Percentiles rank a stretch among this genome's conserved stretches.
phyloP scores from a whole-genome alignment of 2,329 filamentous ascomycete genomes.

The Emergomyces pasteurianus region DNA sequence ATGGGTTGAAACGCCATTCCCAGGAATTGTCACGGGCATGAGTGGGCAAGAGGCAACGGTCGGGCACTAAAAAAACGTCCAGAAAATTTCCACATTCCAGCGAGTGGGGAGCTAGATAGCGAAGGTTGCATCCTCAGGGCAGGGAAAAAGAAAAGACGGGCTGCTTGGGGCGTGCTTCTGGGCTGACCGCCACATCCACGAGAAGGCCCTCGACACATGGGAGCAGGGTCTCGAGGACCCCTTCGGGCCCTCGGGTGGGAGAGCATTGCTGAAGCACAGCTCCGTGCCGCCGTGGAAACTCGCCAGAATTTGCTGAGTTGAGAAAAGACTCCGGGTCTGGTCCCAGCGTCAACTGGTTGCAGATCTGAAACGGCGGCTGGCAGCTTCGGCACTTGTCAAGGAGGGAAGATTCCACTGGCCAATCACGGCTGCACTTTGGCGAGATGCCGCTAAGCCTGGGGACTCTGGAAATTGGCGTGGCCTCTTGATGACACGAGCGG shows the following conservation, averaged over 20 bases:
- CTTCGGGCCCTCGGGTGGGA: background rate
- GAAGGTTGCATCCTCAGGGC: background rate
- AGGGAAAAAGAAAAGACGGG: background rate
- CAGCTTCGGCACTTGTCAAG: background rate
- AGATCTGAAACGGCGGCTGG: slow-evolving; percentile 6
- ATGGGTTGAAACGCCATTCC: background rate
- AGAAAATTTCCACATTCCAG: background rate
- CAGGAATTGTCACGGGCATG: background rate
- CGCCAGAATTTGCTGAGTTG: slow-evolving; percentile 15
- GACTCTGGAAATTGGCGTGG: background rate
- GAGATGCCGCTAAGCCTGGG: background rate
- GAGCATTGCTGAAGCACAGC: background rate
- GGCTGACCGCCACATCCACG: background rate
- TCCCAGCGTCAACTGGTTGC: background rate
- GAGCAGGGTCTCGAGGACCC: background rate
- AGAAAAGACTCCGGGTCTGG: slow-evolving; percentile 8
- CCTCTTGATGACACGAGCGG: background rate
- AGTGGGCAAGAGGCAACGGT: background rate
- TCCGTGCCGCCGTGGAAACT: slow-evolving; percentile 1
- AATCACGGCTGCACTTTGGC: background rate
- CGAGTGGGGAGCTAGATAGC: background rate
- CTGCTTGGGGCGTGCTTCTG: background rate
- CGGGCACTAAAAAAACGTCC: background rate
- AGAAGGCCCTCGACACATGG: background rate
- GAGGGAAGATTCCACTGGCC: background rate